Evolutionary conservation across 352 stramenopile species (phyloP).

Genomic region (Blastocystis sp.): DNA sequence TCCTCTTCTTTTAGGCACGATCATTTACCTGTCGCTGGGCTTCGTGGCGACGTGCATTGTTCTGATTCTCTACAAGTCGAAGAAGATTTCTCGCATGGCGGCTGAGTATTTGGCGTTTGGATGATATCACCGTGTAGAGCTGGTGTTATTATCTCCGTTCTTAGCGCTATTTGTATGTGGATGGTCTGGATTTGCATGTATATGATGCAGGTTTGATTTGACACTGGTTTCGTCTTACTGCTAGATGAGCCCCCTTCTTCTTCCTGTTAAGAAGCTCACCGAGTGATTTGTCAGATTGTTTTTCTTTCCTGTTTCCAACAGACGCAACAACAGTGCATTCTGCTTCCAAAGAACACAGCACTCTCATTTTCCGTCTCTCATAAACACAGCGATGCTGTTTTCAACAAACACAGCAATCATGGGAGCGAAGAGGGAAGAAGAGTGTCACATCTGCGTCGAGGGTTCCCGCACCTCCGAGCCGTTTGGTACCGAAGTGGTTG

Average conservation of each 20-base stretch:
- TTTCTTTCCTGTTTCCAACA: not conserved
- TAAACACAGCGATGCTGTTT: not conserved
- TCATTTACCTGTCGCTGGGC: conserved; percentile 50
- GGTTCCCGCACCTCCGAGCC: not conserved
- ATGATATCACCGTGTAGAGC: conserved; percentile 11
- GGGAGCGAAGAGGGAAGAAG: not conserved
- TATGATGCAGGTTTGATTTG: conserved; percentile 60
- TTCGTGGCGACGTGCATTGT: conserved; percentile 18
- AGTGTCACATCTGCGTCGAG: not conserved
- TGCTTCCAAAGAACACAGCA: not conserved
- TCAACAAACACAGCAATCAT: not conserved
- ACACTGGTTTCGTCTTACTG: not conserved
- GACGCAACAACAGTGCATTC: not conserved
- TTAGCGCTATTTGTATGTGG: conserved; percentile 63
- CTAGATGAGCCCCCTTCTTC: conserved; percentile 51
- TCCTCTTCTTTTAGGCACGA: conserved; percentile 57
- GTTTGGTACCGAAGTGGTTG: not conserved
- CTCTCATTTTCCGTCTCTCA: not conserved
- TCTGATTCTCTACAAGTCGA: conserved; percentile 42
- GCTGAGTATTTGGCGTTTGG: not conserved
- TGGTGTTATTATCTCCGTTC: conserved; percentile 34
- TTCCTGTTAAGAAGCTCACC: conserved; percentile 25
- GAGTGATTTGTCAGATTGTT: conserved; percentile 35
- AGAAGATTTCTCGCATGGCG: conserved; percentile 47
- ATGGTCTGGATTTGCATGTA: conserved; percentile 69